phyloP scores from a whole-genome alignment of 805 yeast genomes.

The Saccharomycopsis sp. region DNA sequence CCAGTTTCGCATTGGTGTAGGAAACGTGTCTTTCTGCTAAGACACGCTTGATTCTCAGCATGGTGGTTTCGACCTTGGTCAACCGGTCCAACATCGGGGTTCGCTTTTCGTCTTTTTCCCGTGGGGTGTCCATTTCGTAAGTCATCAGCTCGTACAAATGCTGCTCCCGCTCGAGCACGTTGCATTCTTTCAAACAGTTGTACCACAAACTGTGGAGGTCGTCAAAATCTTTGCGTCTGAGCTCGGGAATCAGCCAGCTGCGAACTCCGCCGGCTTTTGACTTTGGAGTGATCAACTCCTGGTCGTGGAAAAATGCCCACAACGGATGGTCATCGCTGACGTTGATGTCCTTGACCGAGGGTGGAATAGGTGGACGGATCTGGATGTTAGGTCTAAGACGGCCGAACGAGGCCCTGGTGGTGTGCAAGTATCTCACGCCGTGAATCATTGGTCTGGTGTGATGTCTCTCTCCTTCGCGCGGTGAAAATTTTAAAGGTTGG shows the following conservation, averaged over 20 bases:
- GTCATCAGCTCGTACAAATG: slow-evolving; percentile 38
- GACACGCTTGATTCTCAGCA: slow-evolving; percentile 80
- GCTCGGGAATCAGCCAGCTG: slow-evolving; percentile 81
- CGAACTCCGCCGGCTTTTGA: slow-evolving; percentile 47
- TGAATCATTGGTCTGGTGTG: neutral
- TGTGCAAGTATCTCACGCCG: slow-evolving; percentile 27
- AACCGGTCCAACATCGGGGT: slow-evolving; percentile 25
- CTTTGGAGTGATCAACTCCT: too few species aligned
- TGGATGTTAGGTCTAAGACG: slow-evolving; percentile 40
- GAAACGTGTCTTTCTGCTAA: slow-evolving; percentile 78
- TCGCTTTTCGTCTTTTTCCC: neutral
- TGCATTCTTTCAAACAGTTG: slow-evolving; percentile 73
- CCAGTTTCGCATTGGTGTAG: slow-evolving; percentile 47
- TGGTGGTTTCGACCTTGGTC: slow-evolving; percentile 47
- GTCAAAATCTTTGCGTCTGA: slow-evolving; percentile 83
- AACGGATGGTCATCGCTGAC: slow-evolving; percentile 84
- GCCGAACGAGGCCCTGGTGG: slow-evolving; percentile 29
- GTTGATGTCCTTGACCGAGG: slow-evolving; percentile 62
- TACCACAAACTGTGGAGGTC: slow-evolving; percentile 93
- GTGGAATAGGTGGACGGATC: slow-evolving; percentile 77
- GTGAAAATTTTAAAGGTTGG: too few species aligned
- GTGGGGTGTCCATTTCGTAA: neutral
- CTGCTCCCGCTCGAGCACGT: slow-evolving; percentile 65
- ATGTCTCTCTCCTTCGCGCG: too few species aligned
- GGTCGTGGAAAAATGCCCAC: slow-evolving; percentile 78